phyloP scores from a whole-genome alignment of 1,284 basidiomycete genomes.

The Naganishia sp. region DNA sequence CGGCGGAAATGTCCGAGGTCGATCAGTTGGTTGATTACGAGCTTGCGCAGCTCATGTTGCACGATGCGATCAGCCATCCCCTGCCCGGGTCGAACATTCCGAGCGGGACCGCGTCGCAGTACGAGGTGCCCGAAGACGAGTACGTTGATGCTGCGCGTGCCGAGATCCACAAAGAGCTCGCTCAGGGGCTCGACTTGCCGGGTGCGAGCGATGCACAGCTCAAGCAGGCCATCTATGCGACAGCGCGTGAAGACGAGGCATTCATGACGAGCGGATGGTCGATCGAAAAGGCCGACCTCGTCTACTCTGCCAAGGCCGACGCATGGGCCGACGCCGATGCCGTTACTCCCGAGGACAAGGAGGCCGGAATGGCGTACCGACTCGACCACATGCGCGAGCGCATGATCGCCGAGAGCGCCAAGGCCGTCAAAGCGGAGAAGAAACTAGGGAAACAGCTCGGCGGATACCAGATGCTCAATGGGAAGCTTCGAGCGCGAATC shows the following conservation, averaged over 20 bases:
- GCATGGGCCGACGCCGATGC: conserved; percentile 68
- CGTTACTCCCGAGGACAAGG: conserved; percentile 63
- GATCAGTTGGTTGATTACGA: conserved; percentile 73
- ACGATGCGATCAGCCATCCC: conserved; percentile 86
- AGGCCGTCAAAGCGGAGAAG: conserved; percentile 86
- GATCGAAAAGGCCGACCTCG: conserved; percentile 61
- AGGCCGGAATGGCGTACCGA: conserved; percentile 65
- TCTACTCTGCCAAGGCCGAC: conserved; percentile 63
- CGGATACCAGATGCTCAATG: conserved; percentile 81
- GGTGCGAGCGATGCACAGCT: conserved; percentile 76
- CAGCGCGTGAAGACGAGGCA: conserved; percentile 65
- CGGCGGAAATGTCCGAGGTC: conserved; percentile 46
- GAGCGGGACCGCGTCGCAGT: conserved; percentile 70
- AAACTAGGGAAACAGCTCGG: conserved; percentile 83
- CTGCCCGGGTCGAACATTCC: conserved; percentile 83
- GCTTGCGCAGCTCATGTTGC: conserved; percentile 74
- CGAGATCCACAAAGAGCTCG: conserved; percentile 78
- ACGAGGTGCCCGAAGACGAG: conserved; percentile 76
- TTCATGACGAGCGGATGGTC: conserved; percentile 67
- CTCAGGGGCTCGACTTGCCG: conserved; percentile 76
- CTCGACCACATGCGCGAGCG: conserved; percentile 67
- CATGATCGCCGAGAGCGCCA: conserved; percentile 79
- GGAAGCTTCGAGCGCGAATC: conserved; percentile 68
- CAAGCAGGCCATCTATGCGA: conserved; percentile 67
- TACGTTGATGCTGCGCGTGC: conserved; percentile 70